These are phyloP conservation scores for Leccinum uliginosum DNA, from an alignment of 768 basidiomycete species.

Conservation along the genomic window DNA sequence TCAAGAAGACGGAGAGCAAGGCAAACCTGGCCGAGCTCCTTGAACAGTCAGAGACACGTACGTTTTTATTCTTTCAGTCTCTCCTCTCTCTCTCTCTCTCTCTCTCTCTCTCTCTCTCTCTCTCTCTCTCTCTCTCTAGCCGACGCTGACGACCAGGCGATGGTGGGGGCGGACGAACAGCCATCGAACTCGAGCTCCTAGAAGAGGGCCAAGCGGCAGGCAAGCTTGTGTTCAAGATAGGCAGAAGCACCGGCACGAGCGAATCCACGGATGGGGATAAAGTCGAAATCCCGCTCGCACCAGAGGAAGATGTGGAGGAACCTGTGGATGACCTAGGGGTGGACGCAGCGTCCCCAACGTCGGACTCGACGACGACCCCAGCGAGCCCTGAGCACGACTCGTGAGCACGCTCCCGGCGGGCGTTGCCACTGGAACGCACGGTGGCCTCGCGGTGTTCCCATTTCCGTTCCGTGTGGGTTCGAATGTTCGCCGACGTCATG, in stretches of 20 bases:
- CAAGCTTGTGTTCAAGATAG: constrained; percentile 26
- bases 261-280: background rate
- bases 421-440: background rate
- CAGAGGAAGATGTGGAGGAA: background rate
- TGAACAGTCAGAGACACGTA: constrained; percentile 29
- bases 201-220: constrained; percentile 31
- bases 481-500: background rate
- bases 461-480: background rate
- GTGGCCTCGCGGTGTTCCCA: background rate
- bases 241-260: constrained; percentile 9
- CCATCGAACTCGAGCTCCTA: constrained; percentile 28
- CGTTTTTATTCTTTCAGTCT: background rate
- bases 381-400: background rate
- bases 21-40: constrained; percentile 30
- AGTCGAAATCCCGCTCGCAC: constrained; percentile 1
- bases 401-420: background rate
- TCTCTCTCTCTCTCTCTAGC: background rate
- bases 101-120: background rate
- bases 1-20: constrained; percentile 32
- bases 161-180: constrained; percentile 7
- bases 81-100: background rate
- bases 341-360: background rate
- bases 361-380: background rate
- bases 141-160: background rate
- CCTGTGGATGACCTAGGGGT: background rate